Base-by-base conservation (phyloP, 1,139 yeast species). In the Blastobotrys illinoisensis region DNA sequence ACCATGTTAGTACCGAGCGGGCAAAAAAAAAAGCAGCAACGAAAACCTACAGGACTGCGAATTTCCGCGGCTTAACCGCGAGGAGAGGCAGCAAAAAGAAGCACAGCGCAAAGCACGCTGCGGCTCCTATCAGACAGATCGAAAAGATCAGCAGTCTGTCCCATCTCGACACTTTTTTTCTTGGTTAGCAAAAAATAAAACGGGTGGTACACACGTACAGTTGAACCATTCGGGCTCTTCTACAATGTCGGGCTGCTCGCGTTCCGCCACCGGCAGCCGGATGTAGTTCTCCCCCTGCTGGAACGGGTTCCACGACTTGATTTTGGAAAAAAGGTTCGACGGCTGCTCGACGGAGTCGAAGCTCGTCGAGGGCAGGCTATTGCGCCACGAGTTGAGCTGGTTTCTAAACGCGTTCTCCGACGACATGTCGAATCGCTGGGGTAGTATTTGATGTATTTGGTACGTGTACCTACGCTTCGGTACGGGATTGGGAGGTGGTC, bases 11-110 rank as follows among this genome's bases (percentile, higher is more conserved):
- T 5, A 11, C 13, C 14, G n/a, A n/a, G n/a, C n/a, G n/a, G n/a
- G n/a, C n/a, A n/a, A n/a, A n/a, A 3, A 32, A 32, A 32, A 32
- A 56, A 60, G 36, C 51, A 59, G 7, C 23, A 21, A 21, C n/a
- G 32, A 6, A 26, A 6, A 26, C 40, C 13, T 32, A 32, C 62
- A 74, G 60, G 13, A 74, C 64, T 20, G 95, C 98, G 67, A 93
- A 93, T 70, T 93, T 93, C 54, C 96, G 78, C 14, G 99, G 99
- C 64, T 88, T 85, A 54, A 91, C 73, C 3, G 97, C 95, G 60
- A 93, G 75, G 14, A 93, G 91, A 0, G 99, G 98, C 69, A 93
- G 84, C 64, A 91, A 73, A 56, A 89, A 83, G 64, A 93, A 81
- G 61, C 97, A 88, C 46, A 91, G 73, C 6, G 84, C 80, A 71